Evolutionary conservation across 1,284 basidiomycete species (phyloP).

Genomic region (Blastosporella zonata): DNA sequence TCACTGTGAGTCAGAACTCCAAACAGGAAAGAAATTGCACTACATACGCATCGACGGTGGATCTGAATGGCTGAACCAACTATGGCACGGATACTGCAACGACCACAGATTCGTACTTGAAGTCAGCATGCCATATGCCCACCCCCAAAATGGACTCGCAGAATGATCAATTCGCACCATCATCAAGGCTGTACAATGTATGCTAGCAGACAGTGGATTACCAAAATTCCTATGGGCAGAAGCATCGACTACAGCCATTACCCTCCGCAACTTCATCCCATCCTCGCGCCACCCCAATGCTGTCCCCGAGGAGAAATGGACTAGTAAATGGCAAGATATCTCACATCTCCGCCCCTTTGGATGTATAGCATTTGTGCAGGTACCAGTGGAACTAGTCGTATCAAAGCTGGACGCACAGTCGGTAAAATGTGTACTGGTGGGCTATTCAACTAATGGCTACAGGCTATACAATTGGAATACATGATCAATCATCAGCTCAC

Average conservation of each 20-base stretch:
- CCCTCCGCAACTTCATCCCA: conserved; percentile 23
- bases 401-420: conserved; percentile 24
- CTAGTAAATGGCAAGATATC: conserved; percentile 20
- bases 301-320: conserved; percentile 20
- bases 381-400: conserved; percentile 18
- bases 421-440: conserved; percentile 21
- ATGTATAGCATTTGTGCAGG: conserved; percentile 22
- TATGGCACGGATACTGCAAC: conserved; percentile 10
- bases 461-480: conserved; percentile 18
- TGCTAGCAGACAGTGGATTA: neutral
- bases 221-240: conserved; percentile 17
- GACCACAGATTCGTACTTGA: neutral
- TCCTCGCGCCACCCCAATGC: conserved; percentile 15
- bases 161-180: neutral
- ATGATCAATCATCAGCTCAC: conserved; percentile 12
- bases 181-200: neutral
- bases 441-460: conserved; percentile 25
- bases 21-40: conserved; percentile 14
- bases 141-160: neutral
- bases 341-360: conserved; percentile 25
- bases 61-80: conserved; percentile 12
- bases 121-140: neutral
- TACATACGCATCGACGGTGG: conserved; percentile 10
- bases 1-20: conserved; percentile 13
- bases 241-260: conserved; percentile 9